Evolutionary conservation across 192 early-diverging fungal genomes (phyloP), one percentile per base, ranked within the genome.

Genomic region (Coemansia sp.): DNA sequence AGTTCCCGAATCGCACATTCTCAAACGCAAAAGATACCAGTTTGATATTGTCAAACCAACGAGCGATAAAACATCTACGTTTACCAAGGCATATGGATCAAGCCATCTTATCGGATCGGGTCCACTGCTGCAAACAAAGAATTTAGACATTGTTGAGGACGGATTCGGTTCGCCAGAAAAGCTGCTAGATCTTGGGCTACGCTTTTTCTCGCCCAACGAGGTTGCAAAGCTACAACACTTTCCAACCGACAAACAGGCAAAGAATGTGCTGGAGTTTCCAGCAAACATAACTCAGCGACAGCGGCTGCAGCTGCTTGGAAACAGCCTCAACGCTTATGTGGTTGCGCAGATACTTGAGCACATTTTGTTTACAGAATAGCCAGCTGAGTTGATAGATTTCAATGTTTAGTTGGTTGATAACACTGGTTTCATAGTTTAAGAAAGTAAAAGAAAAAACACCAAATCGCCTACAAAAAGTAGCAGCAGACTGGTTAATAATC

Each of bases 21-120:
- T 73, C 4, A 79, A 73, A 44, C 76, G 76, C 11, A 62, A 52
- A 17, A 51, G 49, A 9, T 61, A 70, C 11, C 60, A 70, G 21
- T 73, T 79, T 28, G 76, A 79, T 42, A 79, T 79, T 49, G 76
- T 79, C 36, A 59, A 28, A 11, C 42, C 66, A 3, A 36, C 56
- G 3, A 67, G 64, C 47, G 25, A 51, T 17, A 24, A 48, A 54
- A 79, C 76, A 54, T 73, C 76, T 47, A 79, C 76, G 55, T 82
- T 90, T 56, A 88, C 87, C n/a, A 84, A 95, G 80, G 85, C 87
- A 8, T 97, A 95, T 61, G 93, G 93, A 17, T 86, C 86, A 9
- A 87, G 86, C 58, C 88, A 93, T 54, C 78, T 93, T 10, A 83
- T 88, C 18, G 85, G 89, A 15, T 85, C 89, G 1, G 93, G 94